phyloP scores from a whole-genome alignment of 352 stramenopile genomes.

The Globisporangium ultimum region DNA sequence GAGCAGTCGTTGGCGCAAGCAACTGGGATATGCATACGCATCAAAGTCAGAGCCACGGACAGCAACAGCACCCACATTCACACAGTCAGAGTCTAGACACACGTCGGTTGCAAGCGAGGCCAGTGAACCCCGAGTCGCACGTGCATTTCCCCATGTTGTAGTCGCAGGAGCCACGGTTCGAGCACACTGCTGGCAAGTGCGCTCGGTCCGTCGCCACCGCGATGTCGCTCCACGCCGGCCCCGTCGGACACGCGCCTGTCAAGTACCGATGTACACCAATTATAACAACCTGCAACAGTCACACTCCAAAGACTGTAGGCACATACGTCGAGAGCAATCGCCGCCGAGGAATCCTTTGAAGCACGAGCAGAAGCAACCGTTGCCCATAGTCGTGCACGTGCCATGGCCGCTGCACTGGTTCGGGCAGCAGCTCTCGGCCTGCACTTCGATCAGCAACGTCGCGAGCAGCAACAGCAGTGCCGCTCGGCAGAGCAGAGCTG shows the following conservation, averaged over 20 bases:
- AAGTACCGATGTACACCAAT: neutral
- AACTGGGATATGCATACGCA: slow-evolving; percentile 29
- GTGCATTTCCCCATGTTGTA: slow-evolving; percentile 51
- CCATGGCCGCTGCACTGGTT: slow-evolving; percentile 61
- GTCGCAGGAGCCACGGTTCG: slow-evolving; percentile 70
- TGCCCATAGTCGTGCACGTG: slow-evolving; percentile 54
- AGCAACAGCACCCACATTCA: neutral
- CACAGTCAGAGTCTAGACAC: slow-evolving; percentile 5
- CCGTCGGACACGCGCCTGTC: slow-evolving; percentile 49
- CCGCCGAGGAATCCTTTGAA: slow-evolving; percentile 84
- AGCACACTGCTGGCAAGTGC: slow-evolving; percentile 54
- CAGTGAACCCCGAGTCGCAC: slow-evolving; percentile 77
- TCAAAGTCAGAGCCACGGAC: neutral
- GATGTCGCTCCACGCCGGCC: slow-evolving; percentile 56
- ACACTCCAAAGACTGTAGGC: neutral
- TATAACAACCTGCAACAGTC: neutral
- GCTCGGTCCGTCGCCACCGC: slow-evolving; percentile 47
- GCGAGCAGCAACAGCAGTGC: slow-evolving; percentile 14
- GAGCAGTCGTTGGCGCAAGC: slow-evolving; percentile 61
- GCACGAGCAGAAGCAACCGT: slow-evolving; percentile 75
- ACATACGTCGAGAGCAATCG: slow-evolving; percentile 86
- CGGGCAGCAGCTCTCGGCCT: slow-evolving; percentile 41
- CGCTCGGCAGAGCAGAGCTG: neutral
- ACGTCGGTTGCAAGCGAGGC: slow-evolving; percentile 76
- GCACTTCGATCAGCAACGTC: neutral